Percentiles rank a stretch among this genome's conserved stretches.
These are phyloP conservation scores for Urochloa ruziziensis DNA, from an alignment of 176 grass and related monocot species.

Conservation along the genomic window DNA sequence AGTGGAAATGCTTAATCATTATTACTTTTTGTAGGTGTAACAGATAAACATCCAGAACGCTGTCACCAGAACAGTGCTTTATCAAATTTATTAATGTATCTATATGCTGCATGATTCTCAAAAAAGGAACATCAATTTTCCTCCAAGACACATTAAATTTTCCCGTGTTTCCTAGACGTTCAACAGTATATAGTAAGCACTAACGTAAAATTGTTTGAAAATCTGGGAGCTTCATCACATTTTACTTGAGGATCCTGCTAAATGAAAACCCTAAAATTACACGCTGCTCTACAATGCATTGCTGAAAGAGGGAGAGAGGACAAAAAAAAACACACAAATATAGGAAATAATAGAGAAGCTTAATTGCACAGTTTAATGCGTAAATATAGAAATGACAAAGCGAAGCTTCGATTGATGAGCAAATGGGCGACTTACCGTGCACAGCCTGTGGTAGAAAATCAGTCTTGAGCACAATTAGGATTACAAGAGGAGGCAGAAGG, in stretches of 20 bases:
- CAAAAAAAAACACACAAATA: not conserved
- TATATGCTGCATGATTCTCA: not conserved
- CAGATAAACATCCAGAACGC: not conserved
- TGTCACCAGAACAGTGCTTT: not conserved
- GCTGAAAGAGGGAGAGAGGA: too few relatives aligned
- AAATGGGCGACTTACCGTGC: not conserved
- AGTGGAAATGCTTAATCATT: not conserved
- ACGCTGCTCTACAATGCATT: not conserved
- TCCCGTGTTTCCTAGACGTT: not conserved
- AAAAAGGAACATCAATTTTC: not conserved
- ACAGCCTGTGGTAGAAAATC: conserved; percentile 24
- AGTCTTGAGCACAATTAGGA: conserved; percentile 28
- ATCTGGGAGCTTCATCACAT: not conserved
- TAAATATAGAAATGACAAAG: too few relatives aligned
- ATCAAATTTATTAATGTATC: not conserved
- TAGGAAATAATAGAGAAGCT: too few relatives aligned
- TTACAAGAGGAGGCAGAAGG: conserved; percentile 20
- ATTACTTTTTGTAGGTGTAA: not conserved
- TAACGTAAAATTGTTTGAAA: not conserved
- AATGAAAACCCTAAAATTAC: not conserved
- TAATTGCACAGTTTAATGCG: too few relatives aligned
- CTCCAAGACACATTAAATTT: too few relatives aligned
- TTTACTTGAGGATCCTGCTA: not conserved
- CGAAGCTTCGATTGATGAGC: not conserved
- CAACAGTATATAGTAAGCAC: not conserved